A percentile compares a stretch with the other conserved stretches of the same genome.
Conservation (phyloP, 2,329 filamentous ascomycete genomes). For the Tolypocladium sp. region DNA sequence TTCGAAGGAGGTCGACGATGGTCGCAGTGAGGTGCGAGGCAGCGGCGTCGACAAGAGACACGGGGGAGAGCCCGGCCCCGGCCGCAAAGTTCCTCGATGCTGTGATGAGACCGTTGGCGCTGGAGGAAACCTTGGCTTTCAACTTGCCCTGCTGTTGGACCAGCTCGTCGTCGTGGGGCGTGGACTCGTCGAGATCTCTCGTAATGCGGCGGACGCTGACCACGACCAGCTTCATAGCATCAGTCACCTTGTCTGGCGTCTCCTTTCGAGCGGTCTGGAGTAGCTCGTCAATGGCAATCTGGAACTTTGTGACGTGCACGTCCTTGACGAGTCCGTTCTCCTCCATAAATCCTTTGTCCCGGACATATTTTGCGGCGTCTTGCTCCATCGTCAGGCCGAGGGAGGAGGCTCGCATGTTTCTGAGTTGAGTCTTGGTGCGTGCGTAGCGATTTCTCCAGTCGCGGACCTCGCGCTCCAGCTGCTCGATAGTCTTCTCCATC, state of each 20-base stretch:
- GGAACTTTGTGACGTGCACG: slow-evolving; percentile 88
- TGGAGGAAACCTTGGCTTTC: slow-evolving; percentile 77
- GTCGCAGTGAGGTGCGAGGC: slow-evolving; percentile 82
- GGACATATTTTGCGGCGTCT: slow-evolving; percentile 58
- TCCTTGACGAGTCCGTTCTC: slow-evolving; percentile 77
- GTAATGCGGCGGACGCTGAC: slow-evolving; percentile 76
- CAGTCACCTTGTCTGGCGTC: slow-evolving; percentile 66
- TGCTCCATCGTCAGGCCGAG: slow-evolving; percentile 61
- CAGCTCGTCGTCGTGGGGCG: slow-evolving; percentile 42
- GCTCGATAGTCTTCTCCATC: slow-evolving; percentile 64
- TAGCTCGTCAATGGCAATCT: slow-evolving; percentile 87
- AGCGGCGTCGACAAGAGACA: slow-evolving; percentile 89
- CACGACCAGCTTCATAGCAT: slow-evolving; percentile 81
- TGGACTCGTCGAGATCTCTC: slow-evolving; percentile 61
- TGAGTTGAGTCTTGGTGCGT: slow-evolving; percentile 76
- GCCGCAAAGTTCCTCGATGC: slow-evolving; percentile 85
- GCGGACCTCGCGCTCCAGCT: slow-evolving; percentile 73
- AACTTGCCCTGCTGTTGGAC: slow-evolving; percentile 57
- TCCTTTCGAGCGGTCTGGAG: slow-evolving; percentile 66
- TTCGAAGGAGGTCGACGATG: slow-evolving; percentile 74
- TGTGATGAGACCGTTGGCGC: slow-evolving; percentile 92
- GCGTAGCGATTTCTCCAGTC: slow-evolving; percentile 90
- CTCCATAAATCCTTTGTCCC: slow-evolving; percentile 58
- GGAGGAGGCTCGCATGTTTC: slow-evolving; percentile 72
- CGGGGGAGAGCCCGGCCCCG: slow-evolving; percentile 75